These are phyloP conservation scores for Magnusiomyces magnusii DNA, from an alignment of 1,139 yeast genomes.

Conservation along the genomic window DNA sequence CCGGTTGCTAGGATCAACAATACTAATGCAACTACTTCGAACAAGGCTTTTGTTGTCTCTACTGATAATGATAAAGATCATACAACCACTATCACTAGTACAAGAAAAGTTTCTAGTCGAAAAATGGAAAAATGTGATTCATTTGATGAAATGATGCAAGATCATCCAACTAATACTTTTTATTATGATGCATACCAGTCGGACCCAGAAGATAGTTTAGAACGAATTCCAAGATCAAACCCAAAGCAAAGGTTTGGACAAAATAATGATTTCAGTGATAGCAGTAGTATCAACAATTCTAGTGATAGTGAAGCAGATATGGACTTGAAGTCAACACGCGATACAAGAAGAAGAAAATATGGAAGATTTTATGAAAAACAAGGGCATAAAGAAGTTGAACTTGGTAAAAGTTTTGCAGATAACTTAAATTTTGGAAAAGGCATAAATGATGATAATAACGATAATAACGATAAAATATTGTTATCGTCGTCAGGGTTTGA, in stretches of 20 bases:
- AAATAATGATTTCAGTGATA: not conserved
- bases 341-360: too few relatives aligned
- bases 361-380: too few relatives aligned
- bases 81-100: not conserved
- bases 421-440: too few relatives aligned
- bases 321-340: too few relatives aligned
- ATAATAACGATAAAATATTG: not conserved
- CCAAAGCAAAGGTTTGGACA: not conserved
- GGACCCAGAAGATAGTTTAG: not conserved
- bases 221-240: not conserved
- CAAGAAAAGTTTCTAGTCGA: not conserved
- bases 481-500: not conserved
- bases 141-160: not conserved
- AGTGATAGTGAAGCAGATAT: not conserved
- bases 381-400: too few relatives aligned
- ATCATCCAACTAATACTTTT: not conserved
- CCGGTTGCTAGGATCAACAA: not conserved
- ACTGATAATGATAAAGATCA: too few relatives aligned
- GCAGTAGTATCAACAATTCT: not conserved
- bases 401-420: too few relatives aligned
- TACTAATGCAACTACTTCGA: too few relatives aligned
- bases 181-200: slow-evolving; percentile 6
- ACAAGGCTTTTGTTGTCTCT: too few relatives aligned
- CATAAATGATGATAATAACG: not conserved
- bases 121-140: not conserved